These are phyloP conservation scores for Sporothrix luriei DNA, from an alignment of 2,329 filamentous ascomycete genomes.

Conservation along the genomic window DNA sequence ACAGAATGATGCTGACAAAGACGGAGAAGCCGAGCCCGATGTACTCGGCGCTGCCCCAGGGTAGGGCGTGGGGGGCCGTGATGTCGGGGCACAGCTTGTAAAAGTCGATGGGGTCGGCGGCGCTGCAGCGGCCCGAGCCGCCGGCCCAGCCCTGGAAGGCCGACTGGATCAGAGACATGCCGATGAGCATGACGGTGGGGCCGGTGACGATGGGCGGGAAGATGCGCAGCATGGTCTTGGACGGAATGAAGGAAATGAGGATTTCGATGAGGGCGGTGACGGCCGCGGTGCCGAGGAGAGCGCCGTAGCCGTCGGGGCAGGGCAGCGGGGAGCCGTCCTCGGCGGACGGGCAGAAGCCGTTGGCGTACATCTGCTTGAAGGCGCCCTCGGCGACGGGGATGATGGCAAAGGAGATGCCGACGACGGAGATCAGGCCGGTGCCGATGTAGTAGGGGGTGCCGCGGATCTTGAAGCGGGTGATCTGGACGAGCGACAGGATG, in stretches of 20 bases:
- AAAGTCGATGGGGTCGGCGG: conserved; percentile 54
- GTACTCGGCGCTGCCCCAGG: conserved; percentile 78
- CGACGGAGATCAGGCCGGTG: conserved; percentile 74
- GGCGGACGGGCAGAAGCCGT: conserved; percentile 65
- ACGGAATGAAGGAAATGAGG: conserved; percentile 72
- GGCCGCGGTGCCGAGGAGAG: conserved; percentile 69
- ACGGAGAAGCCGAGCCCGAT: conserved; percentile 79
- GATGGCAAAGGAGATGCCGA: conserved; percentile 76
- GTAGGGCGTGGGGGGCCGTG: conserved; percentile 68
- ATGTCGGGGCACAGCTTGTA: conserved; percentile 68
- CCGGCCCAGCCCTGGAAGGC: conserved; percentile 80
- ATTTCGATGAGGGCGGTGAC: conserved; percentile 71
- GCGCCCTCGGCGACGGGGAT: conserved; percentile 73
- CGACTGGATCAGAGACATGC: conserved; percentile 69
- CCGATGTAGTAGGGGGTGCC: conserved; percentile 73
- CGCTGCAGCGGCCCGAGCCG: conserved; percentile 63
- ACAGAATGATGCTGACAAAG: conserved; percentile 76
- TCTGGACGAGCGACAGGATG: conserved; percentile 73
- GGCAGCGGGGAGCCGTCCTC: conserved; percentile 67
- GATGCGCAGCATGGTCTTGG: conserved; percentile 67
- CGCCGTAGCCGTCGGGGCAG: conserved; percentile 76
- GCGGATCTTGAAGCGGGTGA: conserved; percentile 73
- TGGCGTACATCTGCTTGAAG: conserved; percentile 75
- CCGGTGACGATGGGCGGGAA: conserved; percentile 69
- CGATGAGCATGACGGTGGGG: conserved; percentile 64